These are phyloP conservation scores for Botryotinia globosa DNA, from an alignment of 2,329 filamentous ascomycete species.

Conservation along the genomic window DNA sequence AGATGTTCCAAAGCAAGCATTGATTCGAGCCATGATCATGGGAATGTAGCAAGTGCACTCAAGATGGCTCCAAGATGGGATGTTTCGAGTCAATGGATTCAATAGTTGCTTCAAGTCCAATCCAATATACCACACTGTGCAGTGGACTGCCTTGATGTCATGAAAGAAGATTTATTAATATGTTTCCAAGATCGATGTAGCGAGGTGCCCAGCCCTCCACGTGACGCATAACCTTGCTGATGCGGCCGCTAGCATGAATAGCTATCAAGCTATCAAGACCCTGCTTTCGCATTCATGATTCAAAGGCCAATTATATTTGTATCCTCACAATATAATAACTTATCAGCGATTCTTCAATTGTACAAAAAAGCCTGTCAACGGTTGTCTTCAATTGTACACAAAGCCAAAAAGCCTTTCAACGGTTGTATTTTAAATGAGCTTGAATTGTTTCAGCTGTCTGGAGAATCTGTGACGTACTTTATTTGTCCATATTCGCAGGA, in stretches of 20 bases:
- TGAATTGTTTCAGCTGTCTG: not conserved
- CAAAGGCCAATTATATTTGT: not conserved
- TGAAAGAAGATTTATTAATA: not conserved
- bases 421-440: not conserved
- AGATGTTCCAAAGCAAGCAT: not conserved
- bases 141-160: not conserved
- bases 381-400: not conserved
- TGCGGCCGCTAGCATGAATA: constrained; percentile 9
- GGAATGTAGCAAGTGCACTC: not conserved
- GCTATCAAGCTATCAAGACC: not conserved
- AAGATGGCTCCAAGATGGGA: not conserved
- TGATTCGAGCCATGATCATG: not conserved
- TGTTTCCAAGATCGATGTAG: not conserved
- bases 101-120: not conserved
- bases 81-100: not conserved
- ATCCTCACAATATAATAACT: not conserved
- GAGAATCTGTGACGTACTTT: not conserved
- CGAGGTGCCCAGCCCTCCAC: not conserved
- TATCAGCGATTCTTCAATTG: not conserved
- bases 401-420: not conserved
- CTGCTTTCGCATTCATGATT: not conserved
- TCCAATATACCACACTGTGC: not conserved
- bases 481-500: not conserved
- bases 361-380: not conserved
- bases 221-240: not conserved